phyloP scores from a whole-genome alignment of 371 early-diverging fungal species.

The Mucor piriformis region DNA sequence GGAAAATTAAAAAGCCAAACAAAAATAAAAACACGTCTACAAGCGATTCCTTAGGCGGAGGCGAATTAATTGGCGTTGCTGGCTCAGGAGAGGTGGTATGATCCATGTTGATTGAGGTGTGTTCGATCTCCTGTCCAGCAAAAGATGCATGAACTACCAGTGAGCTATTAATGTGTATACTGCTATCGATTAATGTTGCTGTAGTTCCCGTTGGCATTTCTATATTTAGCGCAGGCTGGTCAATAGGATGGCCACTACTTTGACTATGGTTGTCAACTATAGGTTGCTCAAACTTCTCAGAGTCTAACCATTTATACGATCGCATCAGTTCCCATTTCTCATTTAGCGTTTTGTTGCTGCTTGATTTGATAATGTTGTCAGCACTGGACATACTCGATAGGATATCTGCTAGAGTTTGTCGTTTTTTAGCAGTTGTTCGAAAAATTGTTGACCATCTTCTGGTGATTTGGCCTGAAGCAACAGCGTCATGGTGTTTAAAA shows the following conservation, averaged over 20 bases:
- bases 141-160: neutral
- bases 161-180: neutral
- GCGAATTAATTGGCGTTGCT: neutral
- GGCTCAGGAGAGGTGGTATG: neutral
- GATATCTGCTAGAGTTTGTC: slow-evolving; percentile 15
- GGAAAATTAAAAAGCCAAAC: slow-evolving; percentile 32
- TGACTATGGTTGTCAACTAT: neutral
- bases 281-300: neutral
- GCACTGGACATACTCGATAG: neutral
- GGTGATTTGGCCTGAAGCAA: neutral
- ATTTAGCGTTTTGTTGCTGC: neutral
- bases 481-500: neutral
- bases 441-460: neutral
- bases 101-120: neutral
- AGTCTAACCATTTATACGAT: slow-evolving; percentile 2
- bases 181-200: neutral
- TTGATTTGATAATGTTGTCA: neutral
- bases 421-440: neutral
- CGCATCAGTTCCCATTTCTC: slow-evolving; percentile 7
- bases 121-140: neutral
- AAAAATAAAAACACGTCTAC: slow-evolving; percentile 21
- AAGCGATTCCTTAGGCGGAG: neutral
- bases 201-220: neutral
- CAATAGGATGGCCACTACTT: neutral
- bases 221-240: neutral